These are phyloP conservation scores for Lotmaria passim DNA, from an alignment of 208 protist species.

Conservation along the genomic window DNA sequence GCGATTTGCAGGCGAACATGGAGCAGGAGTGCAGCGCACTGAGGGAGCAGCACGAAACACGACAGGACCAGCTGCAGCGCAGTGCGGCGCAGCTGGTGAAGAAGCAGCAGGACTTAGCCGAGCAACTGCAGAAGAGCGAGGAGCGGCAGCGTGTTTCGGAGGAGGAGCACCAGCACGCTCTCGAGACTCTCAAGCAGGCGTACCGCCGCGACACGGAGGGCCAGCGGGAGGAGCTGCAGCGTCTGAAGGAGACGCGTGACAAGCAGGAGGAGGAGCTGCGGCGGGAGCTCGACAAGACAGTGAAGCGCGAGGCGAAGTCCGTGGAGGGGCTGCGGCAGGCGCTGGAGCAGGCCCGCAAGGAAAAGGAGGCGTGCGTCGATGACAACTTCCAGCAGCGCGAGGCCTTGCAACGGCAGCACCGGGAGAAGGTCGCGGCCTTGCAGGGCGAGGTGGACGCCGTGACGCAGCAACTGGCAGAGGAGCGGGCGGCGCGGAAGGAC, in stretches of 20 bases:
- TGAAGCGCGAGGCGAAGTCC: constrained; percentile 56
- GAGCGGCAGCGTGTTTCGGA: constrained; percentile 55
- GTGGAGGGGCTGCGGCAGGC: constrained; percentile 57
- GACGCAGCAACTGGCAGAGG: constrained; percentile 54
- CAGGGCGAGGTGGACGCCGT: constrained; percentile 53
- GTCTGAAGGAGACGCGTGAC: constrained; percentile 33
- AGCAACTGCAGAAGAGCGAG: constrained; percentile 55
- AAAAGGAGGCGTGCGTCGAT: constrained; percentile 54
- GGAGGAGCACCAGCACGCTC: constrained; percentile 43
- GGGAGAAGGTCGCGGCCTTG: constrained; percentile 54
- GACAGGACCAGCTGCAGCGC: constrained; percentile 55
- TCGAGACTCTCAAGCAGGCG: constrained; percentile 54
- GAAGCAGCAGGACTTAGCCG: constrained; percentile 53
- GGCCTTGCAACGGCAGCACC: constrained; percentile 60
- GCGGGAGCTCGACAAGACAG: constrained; percentile 46
- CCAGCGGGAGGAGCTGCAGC: constrained; percentile 51
- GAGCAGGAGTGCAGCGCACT: constrained; percentile 42
- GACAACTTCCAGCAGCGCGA: constrained; percentile 59
- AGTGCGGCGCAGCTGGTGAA: constrained; percentile 37
- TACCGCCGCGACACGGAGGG: constrained; percentile 52
- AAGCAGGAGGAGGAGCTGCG: constrained; percentile 48
- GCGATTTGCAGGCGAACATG: constrained; percentile 53
- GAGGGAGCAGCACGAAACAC: constrained; percentile 46
- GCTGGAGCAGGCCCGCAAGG: constrained; percentile 56
- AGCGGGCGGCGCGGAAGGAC: constrained; percentile 61